Base-by-base conservation (phyloP, 306 rosid genomes). In the Fragaria vesca region DNA sequence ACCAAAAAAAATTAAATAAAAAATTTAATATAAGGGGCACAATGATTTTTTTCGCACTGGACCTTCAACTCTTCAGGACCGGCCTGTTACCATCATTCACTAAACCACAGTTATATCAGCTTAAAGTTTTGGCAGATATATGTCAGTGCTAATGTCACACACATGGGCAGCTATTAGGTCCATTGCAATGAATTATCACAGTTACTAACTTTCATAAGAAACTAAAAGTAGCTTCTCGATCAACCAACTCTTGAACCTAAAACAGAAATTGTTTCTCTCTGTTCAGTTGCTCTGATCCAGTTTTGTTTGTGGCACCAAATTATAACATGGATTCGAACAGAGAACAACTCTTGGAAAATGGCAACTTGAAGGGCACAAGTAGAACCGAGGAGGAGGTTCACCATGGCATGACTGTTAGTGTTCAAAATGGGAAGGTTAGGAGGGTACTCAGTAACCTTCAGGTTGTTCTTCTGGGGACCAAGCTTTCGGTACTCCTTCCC, bases 381-480 rank as follows among this genome's bases (percentile, higher is more conserved):
- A 28, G 67, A 12, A 61, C 17, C 18, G 90, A 60, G 74, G 97
- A 90, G 45, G 63, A 63, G 20, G 71, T 81, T 82, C 75, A 89
- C 76, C 58, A 32, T 72, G 87, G 91, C 18, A 72, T 96, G 9
- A 87, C 94, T 0, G 89, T 61, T n/a, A 36, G 48, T 36, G 46
- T 89, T n/a, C 90, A 66, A 1, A 80, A 55, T 45, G 78, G 45
- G 0, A 40, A 71, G 9, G 83, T 94, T 15, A 71, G 91, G 63
- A 28, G 50, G 20, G 2, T 90, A 1, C 78, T 92, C 9, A 20
- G 73, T 7, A 90, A 92, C 26, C 38, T 89, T 40, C 97, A 87
- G 66, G 97, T 92, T 80, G 95, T 94, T 71, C 78, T 89, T 76
- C 81, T 92, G 66, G 98, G 98, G 8, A 94, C 98, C 47, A 94